Evolutionary conservation across 2,329 filamentous ascomycete genomes (phyloP), one percentile per base, ranked within the genome.

Genomic region (Fusarium multiceps): DNA sequence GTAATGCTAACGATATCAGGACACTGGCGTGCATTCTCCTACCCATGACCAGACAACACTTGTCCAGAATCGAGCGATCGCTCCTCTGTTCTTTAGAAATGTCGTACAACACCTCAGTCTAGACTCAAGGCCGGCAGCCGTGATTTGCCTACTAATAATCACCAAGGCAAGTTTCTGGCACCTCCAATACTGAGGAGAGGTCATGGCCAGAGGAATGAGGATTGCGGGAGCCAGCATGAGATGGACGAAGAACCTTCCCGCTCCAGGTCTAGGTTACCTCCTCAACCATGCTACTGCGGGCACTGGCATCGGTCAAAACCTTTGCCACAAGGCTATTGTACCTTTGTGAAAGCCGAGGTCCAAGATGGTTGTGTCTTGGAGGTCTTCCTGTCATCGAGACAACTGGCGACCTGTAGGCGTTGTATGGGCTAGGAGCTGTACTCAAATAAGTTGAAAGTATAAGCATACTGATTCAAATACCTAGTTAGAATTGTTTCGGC

Each of bases 231-330:
- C 56, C 63, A 66, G 63, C 63, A 51, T 57, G 41, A 51, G 42
- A 42, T 37, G 30, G 32, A 50, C 18, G 45, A 56, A 23, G 37
- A 50, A 63, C 40, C 56, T 47, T 67, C 41, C 46, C 25, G 56
- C 51, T 34, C 47, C 20, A 62, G 50, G 43, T 21, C 20, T 48
- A 45, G 25, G 45, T 61, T 40, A 14, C 62, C 43, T 50, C 42
- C 46, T 55, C 48, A 37, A 55, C 34, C 43, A 16, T 50, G 37
- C 59, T 66, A 54, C 42, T 63, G 62, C 63, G 62, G 63, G 63
- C 63, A 64, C 49, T 47, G 56, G 49, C 45, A 67, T 56, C 46
- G 63, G 21, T 37, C 21, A 48, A 43, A 46, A 23, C 20, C 11
- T 27, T 57, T 14, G 32, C 46, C 32, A 63, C 49, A 42, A 45